phyloP scores from a whole-genome alignment of 23 red algal genomes.

The Gracilariopsis chorda region DNA sequence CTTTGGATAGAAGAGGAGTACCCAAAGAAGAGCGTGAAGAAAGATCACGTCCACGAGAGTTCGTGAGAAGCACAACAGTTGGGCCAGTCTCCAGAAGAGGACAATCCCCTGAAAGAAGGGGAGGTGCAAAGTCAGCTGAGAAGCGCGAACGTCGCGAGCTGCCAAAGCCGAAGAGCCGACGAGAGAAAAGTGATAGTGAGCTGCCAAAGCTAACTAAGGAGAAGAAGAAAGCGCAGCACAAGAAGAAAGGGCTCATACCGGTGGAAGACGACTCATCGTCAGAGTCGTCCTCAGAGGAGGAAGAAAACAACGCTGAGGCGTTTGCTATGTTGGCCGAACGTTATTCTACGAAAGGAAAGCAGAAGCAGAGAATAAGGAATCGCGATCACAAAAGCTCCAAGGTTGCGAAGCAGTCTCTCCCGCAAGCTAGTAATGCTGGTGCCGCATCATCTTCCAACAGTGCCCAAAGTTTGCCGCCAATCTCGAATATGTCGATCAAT shows the following conservation, averaged over 20 bases:
- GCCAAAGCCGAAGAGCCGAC: slow-evolving; percentile 1
- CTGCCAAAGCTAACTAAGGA: neutral
- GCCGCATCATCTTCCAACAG: slow-evolving; percentile 10
- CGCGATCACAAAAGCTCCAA: neutral
- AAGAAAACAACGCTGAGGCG: neutral
- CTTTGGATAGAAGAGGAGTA: neutral
- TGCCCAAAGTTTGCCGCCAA: slow-evolving; percentile 16
- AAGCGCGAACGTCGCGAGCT: neutral
- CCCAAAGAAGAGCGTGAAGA: neutral
- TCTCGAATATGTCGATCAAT: slow-evolving; percentile 8
- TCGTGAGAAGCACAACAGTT: neutral
- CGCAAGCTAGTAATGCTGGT: neutral
- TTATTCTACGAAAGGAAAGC: neutral
- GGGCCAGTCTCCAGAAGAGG: neutral
- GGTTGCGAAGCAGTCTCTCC: neutral
- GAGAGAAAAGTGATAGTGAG: slow-evolving; percentile 47
- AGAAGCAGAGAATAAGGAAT: neutral
- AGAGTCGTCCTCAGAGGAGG: neutral
- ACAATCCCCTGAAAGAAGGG: neutral
- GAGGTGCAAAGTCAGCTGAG: neutral
- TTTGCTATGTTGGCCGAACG: slow-evolving; percentile 58
- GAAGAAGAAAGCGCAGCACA: neutral
- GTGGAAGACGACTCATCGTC: neutral
- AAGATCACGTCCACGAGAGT: neutral
- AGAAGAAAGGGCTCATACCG: slow-evolving; percentile 18